Conservation (phyloP, 257 asterid genomes). For the Osmanthus fragrans region DNA sequence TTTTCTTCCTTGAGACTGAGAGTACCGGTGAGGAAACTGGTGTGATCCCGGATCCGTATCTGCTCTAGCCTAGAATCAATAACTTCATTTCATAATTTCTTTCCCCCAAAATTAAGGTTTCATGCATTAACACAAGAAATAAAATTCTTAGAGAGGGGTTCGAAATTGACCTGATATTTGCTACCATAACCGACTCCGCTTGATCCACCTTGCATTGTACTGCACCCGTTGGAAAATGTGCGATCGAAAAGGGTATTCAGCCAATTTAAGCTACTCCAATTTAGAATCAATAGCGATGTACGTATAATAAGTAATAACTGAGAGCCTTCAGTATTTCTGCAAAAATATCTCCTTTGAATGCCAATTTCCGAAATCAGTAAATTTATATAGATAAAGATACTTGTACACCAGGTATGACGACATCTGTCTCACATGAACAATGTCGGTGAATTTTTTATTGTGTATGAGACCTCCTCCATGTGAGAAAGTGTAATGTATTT, state of each 20-base stretch:
- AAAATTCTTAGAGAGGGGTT: neutral
- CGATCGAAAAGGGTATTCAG: neutral
- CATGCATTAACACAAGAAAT: neutral
- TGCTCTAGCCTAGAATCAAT: constrained; percentile 76
- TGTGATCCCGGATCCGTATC: constrained; percentile 97
- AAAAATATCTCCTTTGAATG: neutral
- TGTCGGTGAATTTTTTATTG: no score
- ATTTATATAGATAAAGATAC: no score
- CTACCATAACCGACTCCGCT: constrained; percentile 93
- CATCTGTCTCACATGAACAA: no score
- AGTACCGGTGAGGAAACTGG: constrained; percentile 87
- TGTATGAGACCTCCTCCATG: no score
- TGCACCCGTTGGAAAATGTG: neutral
- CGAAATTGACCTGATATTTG: constrained; percentile 72
- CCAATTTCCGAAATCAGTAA: neutral
- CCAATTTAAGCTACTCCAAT: constrained; percentile 5
- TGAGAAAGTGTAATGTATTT: no score
- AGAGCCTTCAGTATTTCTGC: no score
- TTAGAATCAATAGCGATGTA: neutral
- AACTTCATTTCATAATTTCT: constrained; percentile 11
- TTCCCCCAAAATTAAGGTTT: constrained; percentile 6
- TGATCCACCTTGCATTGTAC: constrained; percentile 81
- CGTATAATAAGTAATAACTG: no score
- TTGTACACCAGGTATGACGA: no score
- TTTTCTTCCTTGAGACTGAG: constrained; percentile 97